Evolutionary conservation across 139 green algal species (phyloP).

Genomic region (Zygnema cylindricum): DNA sequence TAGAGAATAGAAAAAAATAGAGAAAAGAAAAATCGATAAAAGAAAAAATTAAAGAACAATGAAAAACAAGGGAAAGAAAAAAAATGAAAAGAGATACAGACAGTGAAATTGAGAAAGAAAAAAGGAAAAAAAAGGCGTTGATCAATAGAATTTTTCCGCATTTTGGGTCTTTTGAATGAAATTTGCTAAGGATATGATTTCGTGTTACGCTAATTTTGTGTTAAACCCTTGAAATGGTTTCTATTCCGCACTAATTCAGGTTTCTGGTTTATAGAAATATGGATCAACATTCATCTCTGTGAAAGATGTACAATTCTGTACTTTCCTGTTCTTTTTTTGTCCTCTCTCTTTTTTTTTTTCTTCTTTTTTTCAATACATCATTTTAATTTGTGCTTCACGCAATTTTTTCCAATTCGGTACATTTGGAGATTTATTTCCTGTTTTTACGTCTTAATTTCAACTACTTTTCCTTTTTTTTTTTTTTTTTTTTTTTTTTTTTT

Average conservation of each 20-base stretch:
- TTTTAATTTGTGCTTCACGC: not conserved
- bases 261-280: too few species aligned
- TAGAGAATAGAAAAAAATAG: not conserved
- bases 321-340: not conserved
- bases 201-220: too few species aligned
- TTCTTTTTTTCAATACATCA: not conserved
- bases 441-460: too few species aligned
- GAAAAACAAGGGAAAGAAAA: not conserved
- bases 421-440: not conserved
- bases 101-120: not conserved
- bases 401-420: not conserved
- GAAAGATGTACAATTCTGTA: not conserved
- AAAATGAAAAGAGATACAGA: too few species aligned
- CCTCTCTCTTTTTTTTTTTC: not conserved
- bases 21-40: not conserved
- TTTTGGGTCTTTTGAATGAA: not conserved
- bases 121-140: not conserved
- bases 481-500: too few species aligned
- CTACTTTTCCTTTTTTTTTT: too few species aligned
- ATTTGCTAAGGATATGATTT: not conserved
- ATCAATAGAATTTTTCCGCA: not conserved
- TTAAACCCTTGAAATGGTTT: not conserved
- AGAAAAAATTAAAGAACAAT: not conserved
- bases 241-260: too few species aligned
- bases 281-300: not conserved